Conservation (phyloP, 192 early-diverging fungal species). For the Gamsiella multidivaricata region DNA sequence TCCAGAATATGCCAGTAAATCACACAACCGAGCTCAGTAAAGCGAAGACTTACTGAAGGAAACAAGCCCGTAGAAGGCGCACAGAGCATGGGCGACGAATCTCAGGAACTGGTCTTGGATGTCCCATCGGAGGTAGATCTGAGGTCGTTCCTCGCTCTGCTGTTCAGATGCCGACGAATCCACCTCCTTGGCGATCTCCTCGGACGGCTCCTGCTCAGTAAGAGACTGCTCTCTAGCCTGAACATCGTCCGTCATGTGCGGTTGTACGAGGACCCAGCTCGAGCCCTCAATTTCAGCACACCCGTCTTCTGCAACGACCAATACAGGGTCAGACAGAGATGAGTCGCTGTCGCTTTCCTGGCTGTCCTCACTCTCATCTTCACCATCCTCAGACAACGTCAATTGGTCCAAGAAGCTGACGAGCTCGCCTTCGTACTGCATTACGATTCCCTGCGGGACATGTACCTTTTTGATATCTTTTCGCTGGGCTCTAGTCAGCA, state of each 20-base stretch:
- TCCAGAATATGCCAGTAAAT: neutral
- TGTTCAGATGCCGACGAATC: neutral
- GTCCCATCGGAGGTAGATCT: conserved; percentile 57
- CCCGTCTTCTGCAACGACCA: too few relatives aligned
- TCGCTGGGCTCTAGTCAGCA: conserved; percentile 50
- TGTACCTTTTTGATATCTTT: conserved; percentile 62
- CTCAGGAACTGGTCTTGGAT: conserved; percentile 62
- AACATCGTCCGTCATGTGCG: neutral
- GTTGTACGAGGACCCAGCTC: conserved; percentile 29
- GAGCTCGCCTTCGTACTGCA: conserved; percentile 59
- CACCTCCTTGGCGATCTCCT: conserved; percentile 2
- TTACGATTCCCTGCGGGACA: conserved; percentile 60
- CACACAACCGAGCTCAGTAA: neutral
- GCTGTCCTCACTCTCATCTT: neutral
- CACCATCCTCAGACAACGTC: conserved; percentile 22
- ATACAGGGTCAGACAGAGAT: too few relatives aligned
- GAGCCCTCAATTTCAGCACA: neutral
- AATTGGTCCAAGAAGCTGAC: conserved; percentile 57
- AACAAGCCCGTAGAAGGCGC: conserved; percentile 55
- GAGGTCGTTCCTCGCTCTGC: conserved; percentile 6
- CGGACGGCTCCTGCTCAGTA: neutral
- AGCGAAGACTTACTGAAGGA: conserved; percentile 61
- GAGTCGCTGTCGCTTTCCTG: neutral
- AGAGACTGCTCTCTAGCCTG: neutral
- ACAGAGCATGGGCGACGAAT: conserved; percentile 61